Conservation (phyloP, 177 flowering plant genomes). For the Tripterygium wilfordii region DNA sequence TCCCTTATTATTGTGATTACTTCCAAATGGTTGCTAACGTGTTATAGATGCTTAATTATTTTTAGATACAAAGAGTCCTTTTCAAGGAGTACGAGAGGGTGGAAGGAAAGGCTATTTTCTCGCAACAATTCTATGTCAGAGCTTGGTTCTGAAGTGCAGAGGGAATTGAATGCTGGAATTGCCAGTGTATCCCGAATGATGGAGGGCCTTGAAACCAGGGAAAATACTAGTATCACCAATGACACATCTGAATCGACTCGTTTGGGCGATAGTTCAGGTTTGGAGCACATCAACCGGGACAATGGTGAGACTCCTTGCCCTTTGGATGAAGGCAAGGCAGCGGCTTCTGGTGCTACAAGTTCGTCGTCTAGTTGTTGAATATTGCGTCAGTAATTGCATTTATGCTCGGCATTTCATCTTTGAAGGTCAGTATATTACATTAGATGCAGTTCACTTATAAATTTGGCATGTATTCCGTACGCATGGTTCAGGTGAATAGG, state of each 20-base stretch:
- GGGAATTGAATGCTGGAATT: conserved; percentile 64
- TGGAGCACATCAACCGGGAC: conserved; percentile 24
- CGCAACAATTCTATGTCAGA: conserved; percentile 56
- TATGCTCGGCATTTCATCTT: conserved; percentile 45
- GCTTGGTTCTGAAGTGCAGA: conserved; percentile 37
- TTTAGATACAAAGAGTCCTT: conserved; percentile 68
- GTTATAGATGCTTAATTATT: not conserved
- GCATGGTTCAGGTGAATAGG: too few species aligned
- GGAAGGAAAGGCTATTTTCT: conserved; percentile 86
- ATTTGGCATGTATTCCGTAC: too few species aligned
- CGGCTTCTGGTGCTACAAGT: conserved; percentile 47
- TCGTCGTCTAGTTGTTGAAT: conserved; percentile 27
- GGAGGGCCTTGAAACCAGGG: conserved; percentile 59
- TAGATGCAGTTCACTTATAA: too few species aligned
- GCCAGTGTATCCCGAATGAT: conserved; percentile 66
- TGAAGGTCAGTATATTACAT: conserved; percentile 35
- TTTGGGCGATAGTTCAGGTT: conserved; percentile 18
- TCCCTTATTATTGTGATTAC: too few species aligned
- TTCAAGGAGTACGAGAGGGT: conserved; percentile 79
- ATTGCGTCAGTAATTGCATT: conserved; percentile 23
- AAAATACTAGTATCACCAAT: conserved; percentile 22
- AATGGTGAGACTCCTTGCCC: conserved; percentile 21
- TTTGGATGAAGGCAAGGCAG: conserved; percentile 19
- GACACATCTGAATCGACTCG: conserved; percentile 27
- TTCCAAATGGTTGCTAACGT: too few species aligned